These are phyloP conservation scores for Dothiorella sarmentorum DNA, from an alignment of 2,329 filamentous ascomycete species.

Conservation along the genomic window DNA sequence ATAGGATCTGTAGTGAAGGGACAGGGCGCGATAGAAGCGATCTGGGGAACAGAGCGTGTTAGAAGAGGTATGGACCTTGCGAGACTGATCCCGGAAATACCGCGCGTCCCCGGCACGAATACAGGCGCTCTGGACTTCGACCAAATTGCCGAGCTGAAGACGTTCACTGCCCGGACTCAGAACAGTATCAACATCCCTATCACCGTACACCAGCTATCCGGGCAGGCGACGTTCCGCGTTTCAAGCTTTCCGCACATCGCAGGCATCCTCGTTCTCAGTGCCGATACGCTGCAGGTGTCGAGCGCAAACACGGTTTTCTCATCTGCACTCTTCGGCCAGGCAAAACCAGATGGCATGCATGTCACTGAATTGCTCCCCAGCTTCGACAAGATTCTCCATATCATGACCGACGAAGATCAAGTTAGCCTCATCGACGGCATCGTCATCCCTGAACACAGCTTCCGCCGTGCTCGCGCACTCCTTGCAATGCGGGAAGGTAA, in stretches of 20 bases:
- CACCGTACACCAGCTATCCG: conserved; percentile 69
- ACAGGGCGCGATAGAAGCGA: conserved; percentile 72
- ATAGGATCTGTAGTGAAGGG: conserved; percentile 69
- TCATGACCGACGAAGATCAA: conserved; percentile 83
- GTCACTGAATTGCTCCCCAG: conserved; percentile 80
- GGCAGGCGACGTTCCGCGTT: conserved; percentile 70
- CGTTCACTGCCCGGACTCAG: conserved; percentile 80
- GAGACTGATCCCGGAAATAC: conserved; percentile 75
- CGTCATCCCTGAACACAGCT: conserved; percentile 93
- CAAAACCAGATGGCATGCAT: conserved; percentile 73
- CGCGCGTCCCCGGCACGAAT: conserved; percentile 68
- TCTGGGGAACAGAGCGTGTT: conserved; percentile 75
- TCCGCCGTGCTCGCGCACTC: conserved; percentile 81
- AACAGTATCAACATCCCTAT: conserved; percentile 79
- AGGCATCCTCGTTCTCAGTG: conserved; percentile 89
- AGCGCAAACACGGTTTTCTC: conserved; percentile 96
- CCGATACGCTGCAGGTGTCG: conserved; percentile 71
- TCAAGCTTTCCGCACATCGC: conserved; percentile 97
- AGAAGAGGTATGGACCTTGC: conserved; percentile 70
- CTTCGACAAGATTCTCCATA: conserved; percentile 78
- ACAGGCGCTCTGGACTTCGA: conserved; percentile 75
- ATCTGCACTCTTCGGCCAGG: conserved; percentile 84
- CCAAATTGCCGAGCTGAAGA: conserved; percentile 66
- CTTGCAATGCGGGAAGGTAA: conserved; percentile 80
- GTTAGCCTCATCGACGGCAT: conserved; percentile 86